Evolutionary conservation across 169 alveolate genomes (phyloP).

Genomic region (Plasmodium berghei): DNA sequence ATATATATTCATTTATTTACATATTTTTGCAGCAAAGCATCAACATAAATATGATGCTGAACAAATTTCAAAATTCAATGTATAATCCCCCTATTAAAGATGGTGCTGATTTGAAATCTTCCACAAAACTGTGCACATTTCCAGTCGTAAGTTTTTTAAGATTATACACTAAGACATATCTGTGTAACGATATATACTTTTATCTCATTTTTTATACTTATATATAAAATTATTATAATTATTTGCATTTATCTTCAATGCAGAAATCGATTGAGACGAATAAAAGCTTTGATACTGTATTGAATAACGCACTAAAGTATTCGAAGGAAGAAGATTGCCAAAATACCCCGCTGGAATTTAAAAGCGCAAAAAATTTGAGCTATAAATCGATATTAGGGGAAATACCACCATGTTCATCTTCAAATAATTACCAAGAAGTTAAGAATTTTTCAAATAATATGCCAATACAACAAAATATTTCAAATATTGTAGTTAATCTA

Average conservation of each 20-base stretch:
- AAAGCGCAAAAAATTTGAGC: slow-evolving; percentile 10
- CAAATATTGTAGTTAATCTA: slow-evolving; percentile 33
- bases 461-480: slow-evolving; percentile 45
- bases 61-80: slow-evolving; percentile 47
- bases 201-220: not conserved
- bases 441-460: slow-evolving; percentile 32
- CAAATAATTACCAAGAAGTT: slow-evolving; percentile 24
- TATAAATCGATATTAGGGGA: slow-evolving; percentile 49
- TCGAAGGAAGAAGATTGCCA: slow-evolving; percentile 38
- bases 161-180: no score
- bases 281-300: slow-evolving; percentile 8
- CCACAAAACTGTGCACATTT: slow-evolving; percentile 28
- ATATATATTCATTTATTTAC: not conserved
- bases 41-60: slow-evolving; percentile 40
- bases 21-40: slow-evolving; percentile 38
- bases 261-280: slow-evolving; percentile 22
- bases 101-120: slow-evolving; percentile 6
- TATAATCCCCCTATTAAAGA: slow-evolving; percentile 12
- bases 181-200: not conserved
- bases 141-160: slow-evolving; percentile 17
- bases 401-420: slow-evolving; percentile 1
- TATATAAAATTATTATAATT: not conserved
- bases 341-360: slow-evolving; percentile 34
- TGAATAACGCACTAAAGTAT: slow-evolving; percentile 27
- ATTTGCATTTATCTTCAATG: not conserved